Conservation (phyloP, 352 stramenopile species). For the Phytophthora boehmeriae region DNA sequence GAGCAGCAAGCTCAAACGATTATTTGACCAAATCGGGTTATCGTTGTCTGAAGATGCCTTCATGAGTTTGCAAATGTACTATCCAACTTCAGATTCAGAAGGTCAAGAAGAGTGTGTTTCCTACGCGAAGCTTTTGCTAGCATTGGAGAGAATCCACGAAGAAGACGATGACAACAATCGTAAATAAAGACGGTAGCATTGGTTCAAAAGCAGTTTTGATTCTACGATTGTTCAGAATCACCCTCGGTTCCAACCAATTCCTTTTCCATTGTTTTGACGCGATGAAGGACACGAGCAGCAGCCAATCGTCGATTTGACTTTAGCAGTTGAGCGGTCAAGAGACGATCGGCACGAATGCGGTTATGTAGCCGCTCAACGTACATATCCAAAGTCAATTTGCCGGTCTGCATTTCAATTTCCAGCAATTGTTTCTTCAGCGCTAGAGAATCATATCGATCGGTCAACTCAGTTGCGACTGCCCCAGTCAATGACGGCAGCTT, state of each 20-base stretch:
- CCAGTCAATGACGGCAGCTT: constrained; percentile 52
- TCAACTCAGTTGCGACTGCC: constrained; percentile 36
- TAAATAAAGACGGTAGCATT: constrained; percentile 4
- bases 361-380: constrained; percentile 60
- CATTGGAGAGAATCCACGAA: constrained; percentile 35
- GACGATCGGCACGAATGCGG: constrained; percentile 58
- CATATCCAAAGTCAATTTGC: constrained; percentile 74
- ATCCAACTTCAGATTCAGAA: constrained; percentile 4
- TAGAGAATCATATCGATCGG: constrained; percentile 70
- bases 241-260: constrained; percentile 57
- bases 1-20: constrained; percentile 39
- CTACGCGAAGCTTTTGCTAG: constrained; percentile 44
- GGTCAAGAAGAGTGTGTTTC: constrained; percentile 17
- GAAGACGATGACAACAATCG: constrained; percentile 3
- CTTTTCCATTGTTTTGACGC: constrained; percentile 82
- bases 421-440: constrained; percentile 81
- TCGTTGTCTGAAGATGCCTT: constrained; percentile 49
- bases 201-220: constrained; percentile 3
- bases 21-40: constrained; percentile 64
- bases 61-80: constrained; percentile 44
- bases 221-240: constrained; percentile 21
- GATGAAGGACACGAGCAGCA: constrained; percentile 71
- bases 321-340: constrained; percentile 52
- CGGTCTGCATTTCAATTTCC: constrained; percentile 85
- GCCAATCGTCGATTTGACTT: constrained; percentile 49